Evolutionary conservation across 2,329 filamentous ascomycete genomes (phyloP).

Genomic region (Colletotrichum camelliae): DNA sequence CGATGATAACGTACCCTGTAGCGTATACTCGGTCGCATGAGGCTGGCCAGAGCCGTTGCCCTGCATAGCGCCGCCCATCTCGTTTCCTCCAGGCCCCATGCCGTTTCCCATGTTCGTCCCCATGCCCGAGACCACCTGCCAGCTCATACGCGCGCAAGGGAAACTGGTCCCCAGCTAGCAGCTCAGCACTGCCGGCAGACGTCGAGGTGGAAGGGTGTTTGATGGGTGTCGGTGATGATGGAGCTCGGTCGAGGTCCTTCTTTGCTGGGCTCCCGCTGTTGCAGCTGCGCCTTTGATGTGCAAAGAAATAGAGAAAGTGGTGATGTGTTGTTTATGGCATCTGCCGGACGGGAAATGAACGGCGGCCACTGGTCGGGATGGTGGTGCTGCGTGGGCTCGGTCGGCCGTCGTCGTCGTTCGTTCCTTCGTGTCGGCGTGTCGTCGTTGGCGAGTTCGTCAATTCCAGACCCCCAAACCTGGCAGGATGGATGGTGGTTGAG

Average conservation of each 20-base stretch:
- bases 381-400: neutral
- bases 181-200: neutral
- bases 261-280: neutral
- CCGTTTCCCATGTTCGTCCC: slow-evolving; percentile 45
- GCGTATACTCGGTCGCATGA: slow-evolving; percentile 66
- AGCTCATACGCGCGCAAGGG: slow-evolving; percentile 34
- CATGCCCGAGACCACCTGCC: slow-evolving; percentile 43
- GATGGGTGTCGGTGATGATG: neutral
- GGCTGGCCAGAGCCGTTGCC: slow-evolving; percentile 55
- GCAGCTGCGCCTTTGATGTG: neutral
- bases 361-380: neutral
- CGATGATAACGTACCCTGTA: slow-evolving; percentile 51
- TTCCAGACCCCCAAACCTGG: neutral
- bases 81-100: slow-evolving; percentile 43
- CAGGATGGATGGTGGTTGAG: neutral
- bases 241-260: neutral
- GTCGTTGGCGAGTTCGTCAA: neutral
- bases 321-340: slow-evolving; percentile 1
- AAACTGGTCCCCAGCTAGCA: slow-evolving; percentile 15
- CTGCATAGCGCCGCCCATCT: slow-evolving; percentile 51
- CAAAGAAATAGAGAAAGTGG: neutral
- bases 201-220: neutral
- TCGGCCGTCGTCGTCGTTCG: neutral
- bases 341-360: neutral
- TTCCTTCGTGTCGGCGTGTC: neutral